A percentile compares a stretch with the other conserved stretches of the same genome.
These are phyloP conservation scores for Eucalyptus camaldulensis DNA, from an alignment of 345 rosid species.

Conservation along the genomic window DNA sequence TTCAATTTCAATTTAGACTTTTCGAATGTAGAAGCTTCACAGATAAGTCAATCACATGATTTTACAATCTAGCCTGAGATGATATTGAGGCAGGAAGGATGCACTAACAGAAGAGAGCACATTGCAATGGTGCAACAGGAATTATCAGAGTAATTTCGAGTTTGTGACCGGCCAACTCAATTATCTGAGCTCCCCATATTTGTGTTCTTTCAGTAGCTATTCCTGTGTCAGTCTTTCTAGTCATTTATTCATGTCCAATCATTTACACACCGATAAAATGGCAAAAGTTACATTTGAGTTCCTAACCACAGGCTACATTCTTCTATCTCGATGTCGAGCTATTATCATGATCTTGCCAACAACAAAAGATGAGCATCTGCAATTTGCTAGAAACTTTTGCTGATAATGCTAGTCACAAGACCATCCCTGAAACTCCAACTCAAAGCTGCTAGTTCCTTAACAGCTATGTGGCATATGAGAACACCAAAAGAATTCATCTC, in stretches of 20 bases:
- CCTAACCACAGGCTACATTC: neutral
- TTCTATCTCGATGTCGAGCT: neutral
- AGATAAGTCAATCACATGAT: neutral
- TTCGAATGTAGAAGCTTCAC: neutral
- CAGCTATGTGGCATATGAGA: neutral
- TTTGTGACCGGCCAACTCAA: neutral
- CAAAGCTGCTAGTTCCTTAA: neutral
- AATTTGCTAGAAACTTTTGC: neutral
- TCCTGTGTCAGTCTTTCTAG: neutral
- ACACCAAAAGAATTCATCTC: neutral
- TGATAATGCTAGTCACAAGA: neutral
- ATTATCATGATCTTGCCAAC: neutral
- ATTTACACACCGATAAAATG: neutral
- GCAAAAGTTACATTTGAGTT: neutral
- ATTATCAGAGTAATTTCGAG: neutral
- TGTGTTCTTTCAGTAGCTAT: neutral
- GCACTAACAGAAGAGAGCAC: neutral
- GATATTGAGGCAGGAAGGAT: neutral
- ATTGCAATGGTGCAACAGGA: neutral
- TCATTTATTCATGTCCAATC: neutral
- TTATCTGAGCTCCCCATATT: neutral
- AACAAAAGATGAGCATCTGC: neutral
- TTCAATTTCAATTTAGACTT: neutral
- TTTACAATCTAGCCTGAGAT: neutral
- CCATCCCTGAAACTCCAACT: neutral